Conservation (phyloP, 2,329 filamentous ascomycete species). For the Cordyceps pruinosa region DNA sequence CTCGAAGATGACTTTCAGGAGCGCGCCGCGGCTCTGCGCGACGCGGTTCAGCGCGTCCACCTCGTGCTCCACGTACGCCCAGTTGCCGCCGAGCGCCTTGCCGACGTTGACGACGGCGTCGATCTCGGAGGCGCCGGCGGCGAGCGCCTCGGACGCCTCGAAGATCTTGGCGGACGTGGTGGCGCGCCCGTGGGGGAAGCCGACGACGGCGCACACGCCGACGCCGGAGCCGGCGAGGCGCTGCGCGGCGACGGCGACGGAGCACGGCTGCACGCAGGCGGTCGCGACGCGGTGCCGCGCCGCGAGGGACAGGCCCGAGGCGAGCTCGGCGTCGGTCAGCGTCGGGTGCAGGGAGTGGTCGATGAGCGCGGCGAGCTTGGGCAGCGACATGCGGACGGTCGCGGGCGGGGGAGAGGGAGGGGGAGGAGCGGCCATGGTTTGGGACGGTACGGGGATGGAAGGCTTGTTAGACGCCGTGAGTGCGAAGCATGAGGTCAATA, state of each 20-base stretch:
- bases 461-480: no score
- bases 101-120: slow-evolving; percentile 58
- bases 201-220: slow-evolving; percentile 49
- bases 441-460: no score
- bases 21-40: slow-evolving; percentile 35
- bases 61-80: slow-evolving; percentile 48
- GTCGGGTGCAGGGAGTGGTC: slow-evolving; percentile 57
- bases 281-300: slow-evolving; percentile 44
- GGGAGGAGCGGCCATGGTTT: no score
- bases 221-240: slow-evolving; percentile 43
- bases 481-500: no score
- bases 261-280: slow-evolving; percentile 53
- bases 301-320: slow-evolving; percentile 40
- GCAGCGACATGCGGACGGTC: slow-evolving; percentile 35
- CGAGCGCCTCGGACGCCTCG: slow-evolving; percentile 42
- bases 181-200: slow-evolving; percentile 54
- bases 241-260: slow-evolving; percentile 39
- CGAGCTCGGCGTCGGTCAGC: slow-evolving; percentile 49
- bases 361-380: slow-evolving; percentile 46
- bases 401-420: no score
- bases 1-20: slow-evolving; percentile 55
- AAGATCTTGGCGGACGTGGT: slow-evolving; percentile 46
- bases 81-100: slow-evolving; percentile 49
- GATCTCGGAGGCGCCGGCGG: slow-evolving; percentile 45
- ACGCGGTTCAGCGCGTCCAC: slow-evolving; percentile 43